Evolutionary conservation across 2,329 filamentous ascomycete species (phyloP).

Genomic region (Monilinia laxa): DNA sequence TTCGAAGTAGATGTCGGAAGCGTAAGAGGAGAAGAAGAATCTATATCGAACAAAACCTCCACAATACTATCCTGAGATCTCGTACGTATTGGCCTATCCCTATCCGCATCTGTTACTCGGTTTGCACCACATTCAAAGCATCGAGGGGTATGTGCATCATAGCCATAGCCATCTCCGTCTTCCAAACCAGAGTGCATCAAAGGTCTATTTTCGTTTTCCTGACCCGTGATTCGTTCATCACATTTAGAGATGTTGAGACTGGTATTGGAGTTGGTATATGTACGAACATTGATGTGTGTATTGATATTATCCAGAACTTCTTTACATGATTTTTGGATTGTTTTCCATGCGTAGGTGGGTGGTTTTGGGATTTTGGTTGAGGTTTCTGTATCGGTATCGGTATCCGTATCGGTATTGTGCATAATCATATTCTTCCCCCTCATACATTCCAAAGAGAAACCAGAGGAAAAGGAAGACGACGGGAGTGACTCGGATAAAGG

Average conservation of each 20-base stretch:
- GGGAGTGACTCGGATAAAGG: background rate
- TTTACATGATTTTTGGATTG: background rate
- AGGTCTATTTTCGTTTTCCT: background rate
- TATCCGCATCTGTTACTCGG: background rate
- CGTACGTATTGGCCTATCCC: background rate
- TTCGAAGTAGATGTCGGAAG: background rate
- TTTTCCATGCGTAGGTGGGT: background rate
- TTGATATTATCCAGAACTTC: background rate
- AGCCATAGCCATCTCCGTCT: background rate
- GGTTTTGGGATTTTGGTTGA: background rate
- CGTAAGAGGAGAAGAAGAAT: background rate
- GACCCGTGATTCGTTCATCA: background rate
- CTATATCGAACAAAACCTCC: background rate
- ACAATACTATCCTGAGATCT: background rate
- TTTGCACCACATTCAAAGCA: background rate
- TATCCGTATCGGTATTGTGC: background rate
- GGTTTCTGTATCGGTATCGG: background rate
- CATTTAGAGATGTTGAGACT: background rate
- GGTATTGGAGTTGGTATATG: background rate
- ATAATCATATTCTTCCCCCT: background rate
- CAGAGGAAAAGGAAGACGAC: background rate
- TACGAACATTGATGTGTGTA: background rate
- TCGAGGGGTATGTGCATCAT: background rate
- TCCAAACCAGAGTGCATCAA: background rate
- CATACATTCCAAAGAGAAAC: background rate